Evolutionary conservation across 208 protist genomes (phyloP).

Genomic region (Trichomonas vaginalis): DNA sequence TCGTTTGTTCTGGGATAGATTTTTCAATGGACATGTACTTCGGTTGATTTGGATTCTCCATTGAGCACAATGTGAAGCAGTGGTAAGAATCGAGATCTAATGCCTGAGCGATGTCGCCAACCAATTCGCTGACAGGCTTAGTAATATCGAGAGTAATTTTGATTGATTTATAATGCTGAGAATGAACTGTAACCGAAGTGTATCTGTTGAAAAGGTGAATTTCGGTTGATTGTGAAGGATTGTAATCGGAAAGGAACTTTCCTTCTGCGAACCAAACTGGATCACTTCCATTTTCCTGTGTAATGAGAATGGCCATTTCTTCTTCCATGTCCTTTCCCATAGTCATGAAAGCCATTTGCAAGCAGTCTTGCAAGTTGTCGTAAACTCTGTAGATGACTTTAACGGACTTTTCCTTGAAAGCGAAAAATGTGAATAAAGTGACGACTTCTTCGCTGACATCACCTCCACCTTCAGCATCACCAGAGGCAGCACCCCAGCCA

Average conservation of each 20-base stretch:
- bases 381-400: neutral
- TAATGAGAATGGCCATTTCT: neutral
- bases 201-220: neutral
- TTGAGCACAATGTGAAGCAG: neutral
- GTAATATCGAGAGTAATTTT: neutral
- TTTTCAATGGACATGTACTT: neutral
- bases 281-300: neutral
- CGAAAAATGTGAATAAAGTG: neutral
- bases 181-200: neutral
- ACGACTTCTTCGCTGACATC: neutral
- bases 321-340: neutral
- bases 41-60: neutral
- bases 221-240: neutral
- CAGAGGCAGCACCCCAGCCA: neutral
- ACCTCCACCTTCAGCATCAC: neutral
- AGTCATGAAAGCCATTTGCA: neutral
- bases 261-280: neutral
- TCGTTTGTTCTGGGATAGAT: constrained; percentile 6
- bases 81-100: neutral
- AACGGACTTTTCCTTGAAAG: neutral
- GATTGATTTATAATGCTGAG: neutral
- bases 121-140: neutral
- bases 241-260: neutral
- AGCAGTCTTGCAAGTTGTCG: neutral
- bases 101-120: neutral